phyloP scores from a whole-genome alignment of 257 asterid species.

The Anisodus tanguticus region DNA sequence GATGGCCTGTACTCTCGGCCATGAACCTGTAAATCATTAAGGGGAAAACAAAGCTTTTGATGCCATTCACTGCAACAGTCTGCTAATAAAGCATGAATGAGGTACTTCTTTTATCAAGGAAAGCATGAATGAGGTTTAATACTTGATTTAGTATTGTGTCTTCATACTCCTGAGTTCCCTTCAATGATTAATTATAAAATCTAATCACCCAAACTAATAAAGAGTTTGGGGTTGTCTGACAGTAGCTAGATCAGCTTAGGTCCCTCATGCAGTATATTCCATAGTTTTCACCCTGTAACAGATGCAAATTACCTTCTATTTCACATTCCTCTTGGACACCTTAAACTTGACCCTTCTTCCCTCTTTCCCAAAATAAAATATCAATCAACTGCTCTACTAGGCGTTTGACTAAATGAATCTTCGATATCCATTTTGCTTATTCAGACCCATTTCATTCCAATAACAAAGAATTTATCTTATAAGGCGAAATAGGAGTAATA shows the following conservation, averaged over 20 bases:
- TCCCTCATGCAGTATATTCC: not conserved
- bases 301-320: not conserved
- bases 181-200: not conserved
- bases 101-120: not conserved
- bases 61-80: constrained; percentile 30
- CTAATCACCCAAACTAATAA: not conserved
- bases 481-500: not conserved
- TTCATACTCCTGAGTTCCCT: constrained; percentile 19
- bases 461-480: not conserved
- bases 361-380: not conserved
- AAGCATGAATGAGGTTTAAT: not conserved
- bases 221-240: not conserved
- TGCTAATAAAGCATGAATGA: constrained; percentile 12
- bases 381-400: not conserved
- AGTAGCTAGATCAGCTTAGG: constrained; percentile 6
- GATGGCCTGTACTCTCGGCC: constrained; percentile 96
- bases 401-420: not conserved
- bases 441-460: not conserved
- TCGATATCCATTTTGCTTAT: not conserved
- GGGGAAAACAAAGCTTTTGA: not conserved
- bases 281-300: not conserved
- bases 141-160: not conserved
- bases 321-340: not conserved
- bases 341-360: not conserved
- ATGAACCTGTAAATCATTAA: constrained; percentile 61